A percentile compares a stretch with the other conserved stretches of the same genome.
These are phyloP conservation scores for Tetrahymena elliotti DNA, from an alignment of 73 alveolate genomes.

Conservation along the genomic window DNA sequence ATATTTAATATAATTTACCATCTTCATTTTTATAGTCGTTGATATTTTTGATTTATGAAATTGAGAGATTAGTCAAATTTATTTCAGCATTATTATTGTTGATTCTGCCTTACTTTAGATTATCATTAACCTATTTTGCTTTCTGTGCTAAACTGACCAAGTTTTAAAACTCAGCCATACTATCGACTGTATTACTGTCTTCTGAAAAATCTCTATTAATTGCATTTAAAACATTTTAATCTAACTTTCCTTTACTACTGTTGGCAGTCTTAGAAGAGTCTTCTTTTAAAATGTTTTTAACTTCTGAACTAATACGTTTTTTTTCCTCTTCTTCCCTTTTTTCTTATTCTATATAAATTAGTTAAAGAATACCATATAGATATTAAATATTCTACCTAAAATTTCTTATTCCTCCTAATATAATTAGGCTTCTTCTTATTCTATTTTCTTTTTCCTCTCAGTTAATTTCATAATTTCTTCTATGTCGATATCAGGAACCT, in stretches of 20 bases:
- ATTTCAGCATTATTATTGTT: neutral
- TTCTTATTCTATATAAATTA: neutral
- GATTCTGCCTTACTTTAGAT: neutral
- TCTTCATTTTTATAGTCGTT: neutral
- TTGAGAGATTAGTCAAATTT: neutral
- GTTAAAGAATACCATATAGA: neutral
- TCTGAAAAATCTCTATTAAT: neutral
- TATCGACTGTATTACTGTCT: neutral
- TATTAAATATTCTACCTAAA: neutral
- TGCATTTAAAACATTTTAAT: neutral
- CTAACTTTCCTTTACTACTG: neutral
- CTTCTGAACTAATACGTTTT: neutral
- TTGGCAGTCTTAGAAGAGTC: neutral
- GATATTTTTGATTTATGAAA: neutral
- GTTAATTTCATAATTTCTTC: neutral
- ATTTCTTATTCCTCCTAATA: neutral
- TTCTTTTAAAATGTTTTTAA: neutral
- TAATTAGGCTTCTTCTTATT: neutral
- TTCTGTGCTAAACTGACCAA: neutral
- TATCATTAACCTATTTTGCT: neutral
- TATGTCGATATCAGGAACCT: neutral
- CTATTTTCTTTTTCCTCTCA: neutral
- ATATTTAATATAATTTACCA: neutral
- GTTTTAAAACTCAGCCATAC: neutral
- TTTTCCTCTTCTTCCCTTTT: neutral